Percentiles rank a stretch among this genome's conserved stretches.
These are phyloP conservation scores for Fagopyrum homotropicum DNA, from an alignment of 148 eudicot genomes.

Conservation along the genomic window DNA sequence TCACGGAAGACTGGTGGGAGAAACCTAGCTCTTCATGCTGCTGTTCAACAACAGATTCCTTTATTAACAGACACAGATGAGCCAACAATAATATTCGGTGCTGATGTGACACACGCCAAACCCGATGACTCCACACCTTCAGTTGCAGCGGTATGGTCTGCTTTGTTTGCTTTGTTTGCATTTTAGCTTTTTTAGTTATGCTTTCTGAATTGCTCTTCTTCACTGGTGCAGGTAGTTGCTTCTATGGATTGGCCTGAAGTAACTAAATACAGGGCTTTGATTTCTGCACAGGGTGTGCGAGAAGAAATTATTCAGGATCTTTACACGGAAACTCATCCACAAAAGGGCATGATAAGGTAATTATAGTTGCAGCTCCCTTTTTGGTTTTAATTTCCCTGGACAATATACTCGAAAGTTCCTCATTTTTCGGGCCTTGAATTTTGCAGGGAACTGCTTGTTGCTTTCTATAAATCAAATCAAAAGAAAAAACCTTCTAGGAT, in stretches of 20 bases:
- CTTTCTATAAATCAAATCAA: constrained; percentile 27
- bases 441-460: constrained; percentile 48
- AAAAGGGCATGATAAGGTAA: constrained; percentile 53
- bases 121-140: constrained; percentile 82
- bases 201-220: not conserved
- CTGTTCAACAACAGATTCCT: constrained; percentile 32
- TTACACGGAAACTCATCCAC: constrained; percentile 32
- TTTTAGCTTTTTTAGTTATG: not conserved
- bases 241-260: constrained; percentile 81
- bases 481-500: constrained; percentile 41
- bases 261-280: constrained; percentile 56
- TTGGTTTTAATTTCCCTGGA: not conserved
- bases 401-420: not conserved
- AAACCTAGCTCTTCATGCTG: constrained; percentile 40
- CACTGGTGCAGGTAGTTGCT: constrained; percentile 55
- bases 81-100: constrained; percentile 76
- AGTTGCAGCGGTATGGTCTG: constrained; percentile 63
- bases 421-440: not conserved
- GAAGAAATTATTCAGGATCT: constrained; percentile 67
- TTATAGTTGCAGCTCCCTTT: not conserved
- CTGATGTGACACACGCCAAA: constrained; percentile 93
- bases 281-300: constrained; percentile 54
- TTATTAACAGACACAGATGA: constrained; percentile 18
- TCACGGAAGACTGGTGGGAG: constrained; percentile 67
- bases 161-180: not conserved